Base-by-base conservation (phyloP, 2,329 filamentous ascomycete genomes). In the Cadophora luteo-olivacea region DNA sequence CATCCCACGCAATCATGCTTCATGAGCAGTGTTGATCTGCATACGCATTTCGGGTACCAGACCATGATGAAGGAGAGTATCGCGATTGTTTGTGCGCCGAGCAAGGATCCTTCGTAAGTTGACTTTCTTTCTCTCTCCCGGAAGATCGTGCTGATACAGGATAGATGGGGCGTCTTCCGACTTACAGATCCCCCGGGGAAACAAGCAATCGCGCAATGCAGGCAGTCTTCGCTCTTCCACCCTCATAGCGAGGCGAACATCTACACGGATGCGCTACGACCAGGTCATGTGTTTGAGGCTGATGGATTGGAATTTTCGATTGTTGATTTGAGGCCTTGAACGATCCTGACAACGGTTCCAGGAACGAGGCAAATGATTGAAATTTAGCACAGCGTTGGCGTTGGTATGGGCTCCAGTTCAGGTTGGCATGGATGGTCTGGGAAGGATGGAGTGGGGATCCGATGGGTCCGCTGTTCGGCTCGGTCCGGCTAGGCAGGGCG, bases 1-100 rank as follows among this genome's bases (percentile, higher is more conserved):
- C 96, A 99, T 79, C 96, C 96, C 0, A 93, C 91, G 0, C 96
- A 99, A 81, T 97, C 93, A 0, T 99, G 96, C 80, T 99, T 99
- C 79, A 97, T 99, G 92, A 97, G 93, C 78, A 96, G 92, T 61
- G 85, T 95, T 61, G 96, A 99, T 77, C 78, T 98, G 73, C 96
- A 99, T 78, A 99, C 97, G 0, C 95, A 97, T 77, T 90, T 91
- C 3, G 94, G 94, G 12, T 98, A 97, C 78, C 96, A 99, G 80
- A 90, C 96, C 69, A 97, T 97, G 93, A 87, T 98, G 81, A 91
- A 94, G 0, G 96, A 99, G 83, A 97, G 93, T 75, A 94, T 99
- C 71, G 96, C 96, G 4, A 97, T 99, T 75, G 96, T 99, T 49
- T 99, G 96, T 81, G 93, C 96, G 6, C 96, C 96, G 0, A 91